A percentile compares a stretch with the other conserved stretches of the same genome.
phyloP scores from a whole-genome alignment of 2,329 filamentous ascomycete species.

The Trichoderma harzianum region DNA sequence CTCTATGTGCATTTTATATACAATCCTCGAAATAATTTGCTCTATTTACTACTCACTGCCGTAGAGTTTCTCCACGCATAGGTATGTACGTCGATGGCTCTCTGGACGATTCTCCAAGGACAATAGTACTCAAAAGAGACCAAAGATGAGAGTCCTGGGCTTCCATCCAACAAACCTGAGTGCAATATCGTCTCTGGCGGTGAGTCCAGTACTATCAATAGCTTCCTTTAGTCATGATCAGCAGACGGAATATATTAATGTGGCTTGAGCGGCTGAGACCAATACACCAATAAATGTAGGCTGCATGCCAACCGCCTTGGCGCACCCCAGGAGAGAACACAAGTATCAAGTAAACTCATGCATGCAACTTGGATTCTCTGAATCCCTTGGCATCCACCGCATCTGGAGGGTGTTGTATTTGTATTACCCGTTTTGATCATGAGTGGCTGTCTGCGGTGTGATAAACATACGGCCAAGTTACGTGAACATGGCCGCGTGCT shows the following conservation, averaged over 20 bases:
- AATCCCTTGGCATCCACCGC: not conserved
- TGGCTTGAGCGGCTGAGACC: conserved; percentile 13
- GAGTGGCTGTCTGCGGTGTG: not conserved
- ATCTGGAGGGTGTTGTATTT: not conserved
- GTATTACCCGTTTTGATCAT: not conserved
- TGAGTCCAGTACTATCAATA: not conserved
- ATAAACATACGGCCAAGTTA: not conserved
- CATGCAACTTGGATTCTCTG: not conserved
- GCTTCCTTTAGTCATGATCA: not conserved
- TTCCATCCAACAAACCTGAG: not conserved
- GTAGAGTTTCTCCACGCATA: not conserved
- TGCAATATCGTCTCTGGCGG: not conserved
- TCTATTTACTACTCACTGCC: not conserved
- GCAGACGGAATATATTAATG: not conserved
- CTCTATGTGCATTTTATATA: not conserved
- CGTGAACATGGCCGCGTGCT: not conserved
- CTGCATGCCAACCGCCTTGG: not conserved
- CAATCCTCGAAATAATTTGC: not conserved
- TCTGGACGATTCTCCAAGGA: not conserved
- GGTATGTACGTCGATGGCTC: not conserved
- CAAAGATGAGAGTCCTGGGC: no score
- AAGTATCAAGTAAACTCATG: not conserved
- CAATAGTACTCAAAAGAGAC: not conserved
- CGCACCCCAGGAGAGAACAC: not conserved
- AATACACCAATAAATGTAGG: not conserved